Base-by-base conservation (phyloP, 768 basidiomycete genomes). In the Suillus decipiens region DNA sequence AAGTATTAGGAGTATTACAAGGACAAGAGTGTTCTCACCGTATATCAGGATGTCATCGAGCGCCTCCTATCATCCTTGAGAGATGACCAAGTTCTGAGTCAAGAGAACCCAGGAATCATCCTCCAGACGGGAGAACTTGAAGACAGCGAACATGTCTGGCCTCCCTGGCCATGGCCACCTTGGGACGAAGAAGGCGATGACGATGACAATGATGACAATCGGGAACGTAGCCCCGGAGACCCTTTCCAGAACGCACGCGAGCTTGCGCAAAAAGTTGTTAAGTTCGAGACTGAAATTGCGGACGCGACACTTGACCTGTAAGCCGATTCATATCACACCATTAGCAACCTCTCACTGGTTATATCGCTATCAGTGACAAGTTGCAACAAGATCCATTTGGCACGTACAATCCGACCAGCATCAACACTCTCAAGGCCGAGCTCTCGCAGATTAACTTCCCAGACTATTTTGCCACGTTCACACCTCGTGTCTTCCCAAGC, bases 121-220 rank as follows among this genome's bases (percentile, higher is more conserved):
- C 58, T 77, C 65, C 59, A 79, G 81, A 60, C 79, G 78, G 56
- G 79, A 80, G 65, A 76, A 68, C 9, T 71, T 60, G 67, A 81
- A 77, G 63, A 70, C 3, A 48, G 62, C 22, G 71, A 75, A 37
- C 71, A 39, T 54, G 78, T 84, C 34, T 92, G 89, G 90, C 91
- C 90, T 48, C 89, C 89, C 43, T 88, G 89, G 89, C 88, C 90
- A 17, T 89, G 90, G 90, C 90, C 92, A 70, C 93, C 94, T 6
- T 95, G 91, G 90, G 88, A 83, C 48, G 86, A 76, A 31, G 86
- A 87, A 36, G 86, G 81, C 19, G 86, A 81, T n/a, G 80, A 78
- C 36, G 78, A 78, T 7, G 76, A 76, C 41, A 74, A 77, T 19
- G 79, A 82, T 34, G 73, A 71, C 14, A 28, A 17, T 28, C 61